Conservation (phyloP, 108 stramenopile genomes). For the Fragilariopsis cylindrus region DNA sequence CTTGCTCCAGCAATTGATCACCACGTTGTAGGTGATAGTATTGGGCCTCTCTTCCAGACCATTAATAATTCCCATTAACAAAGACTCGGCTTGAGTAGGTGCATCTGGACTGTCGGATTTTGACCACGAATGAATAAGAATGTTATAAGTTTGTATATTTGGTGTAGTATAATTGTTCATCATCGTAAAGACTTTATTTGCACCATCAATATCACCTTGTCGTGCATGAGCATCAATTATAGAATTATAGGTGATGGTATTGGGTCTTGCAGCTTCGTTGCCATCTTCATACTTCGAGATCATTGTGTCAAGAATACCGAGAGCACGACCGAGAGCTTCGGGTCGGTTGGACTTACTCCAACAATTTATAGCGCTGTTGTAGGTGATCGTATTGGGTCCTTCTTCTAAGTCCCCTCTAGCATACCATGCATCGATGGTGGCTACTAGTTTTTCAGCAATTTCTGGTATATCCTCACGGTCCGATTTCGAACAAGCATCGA, state of each 20-base stretch:
- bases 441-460: conserved; percentile 18
- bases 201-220: conserved; percentile 25
- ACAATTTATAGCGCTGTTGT: conserved; percentile 35
- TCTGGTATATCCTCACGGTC: conserved; percentile 16
- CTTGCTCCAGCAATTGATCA: conserved; percentile 9
- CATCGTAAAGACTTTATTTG: conserved; percentile 24
- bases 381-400: conserved; percentile 32
- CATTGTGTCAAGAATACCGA: conserved; percentile 34
- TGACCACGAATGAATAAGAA: conserved; percentile 18
- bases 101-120: background rate
- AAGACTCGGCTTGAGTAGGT: background rate
- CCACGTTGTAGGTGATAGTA: background rate
- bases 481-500: conserved; percentile 61
- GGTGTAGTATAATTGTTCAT: conserved; percentile 16
- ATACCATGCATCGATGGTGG: conserved; percentile 21
- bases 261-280: conserved; percentile 20
- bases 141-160: conserved; percentile 26
- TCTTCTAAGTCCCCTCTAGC: conserved; percentile 12
- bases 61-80: conserved; percentile 1
- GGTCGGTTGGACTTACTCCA: conserved; percentile 19
- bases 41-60: background rate
- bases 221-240: conserved; percentile 58
- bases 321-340: conserved; percentile 34
- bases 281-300: conserved; percentile 25
- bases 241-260: conserved; percentile 44